Evolutionary conservation across 805 yeast species (phyloP), one percentile per base, ranked within the genome.

Genomic region (Sungouiozyma intestinalis): DNA sequence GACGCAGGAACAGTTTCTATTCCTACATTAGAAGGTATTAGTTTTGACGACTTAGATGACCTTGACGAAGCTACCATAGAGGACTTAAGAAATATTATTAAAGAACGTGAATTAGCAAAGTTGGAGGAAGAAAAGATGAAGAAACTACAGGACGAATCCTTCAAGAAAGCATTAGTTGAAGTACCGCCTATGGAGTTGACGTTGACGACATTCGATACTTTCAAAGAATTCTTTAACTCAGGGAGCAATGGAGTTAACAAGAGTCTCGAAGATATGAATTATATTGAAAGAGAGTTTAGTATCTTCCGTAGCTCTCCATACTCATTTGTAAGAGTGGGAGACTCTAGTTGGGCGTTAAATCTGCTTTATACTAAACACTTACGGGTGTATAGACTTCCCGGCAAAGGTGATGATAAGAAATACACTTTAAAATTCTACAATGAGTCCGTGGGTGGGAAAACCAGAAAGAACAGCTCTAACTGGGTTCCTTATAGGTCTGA

Each of bases 1-100:
- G 66, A 64, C n/a, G 64, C 67, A 0, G 81, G 81, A 3, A 65
- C 80, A 3, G 69, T 68, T 13, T 70, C 81, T 1, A 68, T 71
- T 1, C 84, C 86, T 0, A 69, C 74, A 0, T 59, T 81, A 13
- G 64, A 69, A 32, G 71, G 68, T 8, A 50, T 60, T 16, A 48
- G 50, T 13, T 39, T 39, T 19, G 48, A 42, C 32, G 49, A 45
- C 7, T 24, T 24, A 11, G 52, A 40, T 6, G 40, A 42, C 17
- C 46, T 64, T 7, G 55, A 66, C 17, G 66, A 62, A 3, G 51
- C 58, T 11, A 55, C 68, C 0, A 37, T 63, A 35, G 51, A 55
- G 9, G 67, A 68, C 13, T 52, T 68, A 42, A 51, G 57, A 6
- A 47, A 52, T 18, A 45, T 50, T 6, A 59, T 50, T 39, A 40